phyloP scores from a whole-genome alignment of 2,329 filamentous ascomycete species.

The Claviceps citrina region DNA sequence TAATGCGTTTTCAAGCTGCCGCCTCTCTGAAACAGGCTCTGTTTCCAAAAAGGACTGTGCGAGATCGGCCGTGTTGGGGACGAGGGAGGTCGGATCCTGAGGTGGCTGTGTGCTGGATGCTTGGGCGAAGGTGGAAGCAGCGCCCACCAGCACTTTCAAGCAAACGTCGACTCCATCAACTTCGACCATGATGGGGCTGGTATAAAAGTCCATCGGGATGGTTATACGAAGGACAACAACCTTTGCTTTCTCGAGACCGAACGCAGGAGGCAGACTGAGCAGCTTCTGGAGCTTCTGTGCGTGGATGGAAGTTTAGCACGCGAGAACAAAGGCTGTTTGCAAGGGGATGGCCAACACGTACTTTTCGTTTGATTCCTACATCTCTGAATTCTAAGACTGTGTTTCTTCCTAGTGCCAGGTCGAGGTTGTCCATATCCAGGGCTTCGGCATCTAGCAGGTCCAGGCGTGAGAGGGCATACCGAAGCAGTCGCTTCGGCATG shows the following conservation, averaged over 20 bases:
- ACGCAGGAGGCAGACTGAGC: conserved; percentile 56
- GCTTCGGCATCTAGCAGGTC: conserved; percentile 80
- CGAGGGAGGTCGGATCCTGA: conserved; percentile 18
- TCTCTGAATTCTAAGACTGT: conserved; percentile 76
- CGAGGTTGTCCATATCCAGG: conserved; percentile 71
- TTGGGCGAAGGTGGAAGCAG: conserved; percentile 27
- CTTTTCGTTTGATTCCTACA: conserved; percentile 66
- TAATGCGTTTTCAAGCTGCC: conserved; percentile 53
- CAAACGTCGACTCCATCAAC: conserved; percentile 66
- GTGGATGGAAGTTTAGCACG: conserved; percentile 10
- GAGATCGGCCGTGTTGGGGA: conserved; percentile 58
- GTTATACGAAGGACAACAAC: conserved; percentile 65
- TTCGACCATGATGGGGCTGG: conserved; percentile 67
- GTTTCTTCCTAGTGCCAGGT: conserved; percentile 66
- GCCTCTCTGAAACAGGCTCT: conserved; percentile 49
- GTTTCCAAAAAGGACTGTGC: conserved; percentile 66
- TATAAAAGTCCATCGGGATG: conserved; percentile 76
- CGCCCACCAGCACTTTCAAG: conserved; percentile 33
- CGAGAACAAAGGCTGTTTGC: conserved; percentile 8
- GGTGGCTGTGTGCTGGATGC: conserved; percentile 14
- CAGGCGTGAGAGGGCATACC: conserved; percentile 68
- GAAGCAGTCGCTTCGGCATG: conserved; percentile 78
- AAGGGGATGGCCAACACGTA: conserved; percentile 20
- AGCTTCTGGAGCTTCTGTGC: conserved; percentile 61
- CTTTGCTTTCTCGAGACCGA: conserved; percentile 58